Evolutionary conservation across 768 basidiomycete species (phyloP).

Genomic region (Russula dissimulans): DNA sequence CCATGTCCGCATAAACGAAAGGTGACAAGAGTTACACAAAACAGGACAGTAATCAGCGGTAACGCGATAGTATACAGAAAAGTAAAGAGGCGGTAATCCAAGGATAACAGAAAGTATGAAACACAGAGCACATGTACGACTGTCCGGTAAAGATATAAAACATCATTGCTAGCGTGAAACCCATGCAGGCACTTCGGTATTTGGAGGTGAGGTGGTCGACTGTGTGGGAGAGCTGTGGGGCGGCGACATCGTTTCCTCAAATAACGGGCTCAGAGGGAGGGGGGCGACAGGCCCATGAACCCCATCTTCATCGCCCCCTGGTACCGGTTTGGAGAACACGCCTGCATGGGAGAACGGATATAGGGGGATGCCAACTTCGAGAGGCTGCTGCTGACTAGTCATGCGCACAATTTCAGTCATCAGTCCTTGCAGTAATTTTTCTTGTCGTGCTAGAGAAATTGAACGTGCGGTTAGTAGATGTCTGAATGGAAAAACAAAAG

Average conservation of each 20-base stretch:
- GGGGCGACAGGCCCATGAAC: constrained; percentile 26
- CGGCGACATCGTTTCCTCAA: constrained; percentile 24
- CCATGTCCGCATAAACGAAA: not conserved
- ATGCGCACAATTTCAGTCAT: constrained; percentile 81
- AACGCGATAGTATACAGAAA: not conserved
- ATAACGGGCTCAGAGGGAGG: constrained; percentile 31
- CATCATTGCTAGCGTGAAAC: not conserved
- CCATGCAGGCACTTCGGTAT: constrained; percentile 5
- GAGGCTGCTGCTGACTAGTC: constrained; percentile 71
- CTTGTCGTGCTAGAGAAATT: constrained; percentile 57
- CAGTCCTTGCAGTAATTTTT: constrained; percentile 68
- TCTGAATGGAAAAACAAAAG: not conserved
- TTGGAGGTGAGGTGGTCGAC: constrained; percentile 19
- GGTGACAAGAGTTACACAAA: not conserved
- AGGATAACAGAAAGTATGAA: not conserved
- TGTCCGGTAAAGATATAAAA: not conserved
- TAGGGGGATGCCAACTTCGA: constrained; percentile 71
- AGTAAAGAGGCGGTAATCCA: not conserved
- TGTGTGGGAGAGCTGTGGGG: constrained; percentile 13
- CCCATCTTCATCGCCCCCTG: constrained; percentile 28
- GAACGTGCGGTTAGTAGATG: not conserved
- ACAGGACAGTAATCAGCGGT: not conserved
- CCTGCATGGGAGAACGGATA: constrained; percentile 72
- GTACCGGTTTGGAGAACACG: constrained; percentile 43
- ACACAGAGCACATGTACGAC: too few relatives aligned